Evolutionary conservation across 345 rosid species (phyloP), one percentile per base, ranked within the genome.

Genomic region (Anastatica hierochuntica): DNA sequence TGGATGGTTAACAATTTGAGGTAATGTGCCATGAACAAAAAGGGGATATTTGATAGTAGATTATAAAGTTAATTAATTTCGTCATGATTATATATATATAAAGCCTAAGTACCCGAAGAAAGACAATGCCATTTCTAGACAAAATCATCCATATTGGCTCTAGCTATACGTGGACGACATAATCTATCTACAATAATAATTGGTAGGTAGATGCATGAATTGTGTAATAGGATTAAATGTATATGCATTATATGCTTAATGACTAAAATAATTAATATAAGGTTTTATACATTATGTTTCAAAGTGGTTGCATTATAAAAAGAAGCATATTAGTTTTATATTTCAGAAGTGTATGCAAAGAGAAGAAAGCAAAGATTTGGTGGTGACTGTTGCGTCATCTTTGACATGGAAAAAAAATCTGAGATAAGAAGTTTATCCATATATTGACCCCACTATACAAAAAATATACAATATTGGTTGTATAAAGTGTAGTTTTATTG

Each of bases 401-500:
- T 67, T 59, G 61, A 66, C 61, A 45, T 52, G 60, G 56, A 52
- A 52, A 58, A 21, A 52, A 59, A 29, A 29, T 52, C 41, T 16
- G 49, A 46, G 71, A 67, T 67, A 60, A 53, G 56, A 67, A 60
- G 71, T 52, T 60, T 59, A 60, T 67, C 66, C 66, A 53, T 10
- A 59, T 46, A n/a, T 18, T n/a, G 66, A 52, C 55, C 43, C 50
- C 54, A 53, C 42, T 37, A 39, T 14, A 49, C 24, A 56, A n/a
- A n/a, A n/a, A n/a, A n/a, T n/a, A n/a, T n/a, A n/a, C n/a, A n/a
- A n/a, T n/a, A n/a, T n/a, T n/a, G n/a, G n/a, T n/a, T n/a, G n/a
- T n/a, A n/a, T n/a, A n/a, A n/a, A n/a, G n/a, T n/a, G n/a, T n/a
- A n/a, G n/a, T n/a, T n/a, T n/a, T n/a, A n/a, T n/a, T n/a, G 2